Evolutionary conservation across 768 basidiomycete genomes (phyloP).

Genomic region (Strobilomyces echinocephalus): DNA sequence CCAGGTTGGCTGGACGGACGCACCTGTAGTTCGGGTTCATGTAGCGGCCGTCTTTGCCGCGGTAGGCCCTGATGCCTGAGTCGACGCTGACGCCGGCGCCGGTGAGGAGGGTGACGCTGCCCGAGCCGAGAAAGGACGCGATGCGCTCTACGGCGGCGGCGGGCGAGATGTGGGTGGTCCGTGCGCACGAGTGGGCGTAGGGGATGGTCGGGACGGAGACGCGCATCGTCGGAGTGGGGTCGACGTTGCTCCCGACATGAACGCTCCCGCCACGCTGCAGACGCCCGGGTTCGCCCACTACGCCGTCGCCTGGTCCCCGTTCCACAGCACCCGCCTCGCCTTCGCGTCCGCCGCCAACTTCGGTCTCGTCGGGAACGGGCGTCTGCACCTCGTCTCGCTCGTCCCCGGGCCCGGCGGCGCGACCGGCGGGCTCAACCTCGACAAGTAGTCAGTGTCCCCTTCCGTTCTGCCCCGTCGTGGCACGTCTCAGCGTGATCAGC

Average conservation of each 20-base stretch:
- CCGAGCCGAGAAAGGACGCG: constrained; percentile 58
- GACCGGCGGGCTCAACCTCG: constrained; percentile 42
- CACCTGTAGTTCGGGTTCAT: constrained; percentile 90
- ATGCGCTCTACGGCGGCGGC: constrained; percentile 57
- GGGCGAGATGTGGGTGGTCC: constrained; percentile 37
- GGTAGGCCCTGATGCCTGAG: constrained; percentile 91
- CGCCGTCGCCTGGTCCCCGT: constrained; percentile 79
- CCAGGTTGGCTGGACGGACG: constrained; percentile 12
- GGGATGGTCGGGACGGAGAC: constrained; percentile 75
- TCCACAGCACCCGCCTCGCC: constrained; percentile 68
- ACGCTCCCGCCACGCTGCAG: constrained; percentile 48
- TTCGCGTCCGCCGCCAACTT: constrained; percentile 88
- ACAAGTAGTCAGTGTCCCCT: constrained; percentile 57
- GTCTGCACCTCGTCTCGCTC: constrained; percentile 66
- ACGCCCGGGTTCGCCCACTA: constrained; percentile 87
- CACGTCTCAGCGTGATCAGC: constrained; percentile 36
- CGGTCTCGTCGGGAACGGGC: constrained; percentile 91
- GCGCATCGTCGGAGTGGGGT: constrained; percentile 46
- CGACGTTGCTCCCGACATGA: constrained; percentile 25
- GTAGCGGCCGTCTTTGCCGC: constrained; percentile 80
- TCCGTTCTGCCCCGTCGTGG: background rate
- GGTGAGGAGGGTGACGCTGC: constrained; percentile 73
- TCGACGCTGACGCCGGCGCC: constrained; percentile 96
- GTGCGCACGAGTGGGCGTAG: constrained; percentile 40
- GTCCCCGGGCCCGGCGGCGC: constrained; percentile 42